A percentile compares a stretch with the other conserved stretches of the same genome.
Evolutionary conservation across 2,329 filamentous ascomycete genomes (phyloP).

Genomic region (Botrytis sinoallii): DNA sequence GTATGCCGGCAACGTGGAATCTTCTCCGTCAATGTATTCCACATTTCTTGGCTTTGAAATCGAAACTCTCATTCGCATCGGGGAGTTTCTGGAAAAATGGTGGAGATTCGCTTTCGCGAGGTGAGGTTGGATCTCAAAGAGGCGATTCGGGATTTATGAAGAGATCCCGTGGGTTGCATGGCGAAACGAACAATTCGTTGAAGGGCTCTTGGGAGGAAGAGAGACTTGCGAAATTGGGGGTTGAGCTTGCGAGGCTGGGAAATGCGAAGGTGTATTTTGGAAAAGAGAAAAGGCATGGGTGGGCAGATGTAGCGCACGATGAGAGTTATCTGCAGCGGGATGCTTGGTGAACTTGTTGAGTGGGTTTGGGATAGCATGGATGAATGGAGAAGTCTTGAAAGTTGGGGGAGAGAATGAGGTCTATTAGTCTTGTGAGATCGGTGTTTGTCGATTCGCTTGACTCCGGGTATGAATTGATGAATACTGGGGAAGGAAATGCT

Average conservation of each 20-base stretch:
- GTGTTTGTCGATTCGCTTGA: background rate
- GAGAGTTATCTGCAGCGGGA: background rate
- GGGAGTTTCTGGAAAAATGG: background rate
- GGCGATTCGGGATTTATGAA: background rate
- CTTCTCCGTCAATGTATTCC: background rate
- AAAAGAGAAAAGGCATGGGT: background rate
- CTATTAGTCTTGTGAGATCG: background rate
- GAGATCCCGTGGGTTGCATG: background rate
- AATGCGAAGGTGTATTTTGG: background rate
- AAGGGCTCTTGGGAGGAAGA: background rate
- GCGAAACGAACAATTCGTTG: background rate
- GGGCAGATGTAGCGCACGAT: background rate
- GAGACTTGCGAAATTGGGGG: background rate
- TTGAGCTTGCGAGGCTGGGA: background rate
- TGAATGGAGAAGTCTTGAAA: background rate
- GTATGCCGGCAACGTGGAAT: background rate
- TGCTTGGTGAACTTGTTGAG: background rate
- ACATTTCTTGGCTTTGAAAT: background rate
- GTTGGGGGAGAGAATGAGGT: background rate
- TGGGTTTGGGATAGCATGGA: background rate
- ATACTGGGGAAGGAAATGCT: background rate
- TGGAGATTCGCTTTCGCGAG: fast-evolving
- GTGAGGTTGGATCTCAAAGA: background rate
- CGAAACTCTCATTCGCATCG: background rate
- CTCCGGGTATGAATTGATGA: background rate